Evolutionary conservation across 306 rosid genomes (phyloP).

Genomic region (Lagenaria siceraria): DNA sequence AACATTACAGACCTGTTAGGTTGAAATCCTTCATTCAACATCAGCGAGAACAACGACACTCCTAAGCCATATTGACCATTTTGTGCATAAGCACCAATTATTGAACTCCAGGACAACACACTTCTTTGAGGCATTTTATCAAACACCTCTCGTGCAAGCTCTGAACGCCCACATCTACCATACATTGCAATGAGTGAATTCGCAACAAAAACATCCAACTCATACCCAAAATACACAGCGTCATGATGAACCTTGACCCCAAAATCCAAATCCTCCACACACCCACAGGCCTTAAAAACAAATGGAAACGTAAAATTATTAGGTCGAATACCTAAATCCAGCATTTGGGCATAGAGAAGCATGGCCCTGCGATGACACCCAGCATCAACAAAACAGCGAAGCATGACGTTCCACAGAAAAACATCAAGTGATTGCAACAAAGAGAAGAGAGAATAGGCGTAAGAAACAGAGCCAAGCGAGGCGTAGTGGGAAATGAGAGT

Average conservation of each 20-base stretch:
- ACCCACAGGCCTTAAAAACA: slow-evolving; percentile 29
- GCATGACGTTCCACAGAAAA: slow-evolving; percentile 31
- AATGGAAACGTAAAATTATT: slow-evolving; percentile 30
- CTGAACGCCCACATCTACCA: slow-evolving; percentile 22
- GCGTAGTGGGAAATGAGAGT: slow-evolving; percentile 27
- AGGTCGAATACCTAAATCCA: slow-evolving; percentile 12
- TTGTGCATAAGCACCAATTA: slow-evolving; percentile 23
- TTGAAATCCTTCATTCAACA: slow-evolving; percentile 15
- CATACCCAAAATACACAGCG: slow-evolving; percentile 11
- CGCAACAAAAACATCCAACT: slow-evolving; percentile 17
- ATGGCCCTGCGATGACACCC: slow-evolving; percentile 14
- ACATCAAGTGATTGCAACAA: slow-evolving; percentile 10
- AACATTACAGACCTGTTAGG: slow-evolving; percentile 26
- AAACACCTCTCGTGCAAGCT: slow-evolving; percentile 19
- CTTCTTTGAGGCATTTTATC: slow-evolving; percentile 18
- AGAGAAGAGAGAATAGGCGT: slow-evolving; percentile 26
- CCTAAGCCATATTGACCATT: slow-evolving; percentile 15
- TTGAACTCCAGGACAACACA: slow-evolving; percentile 35
- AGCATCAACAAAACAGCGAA: slow-evolving; percentile 27
- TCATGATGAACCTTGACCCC: slow-evolving; percentile 19
- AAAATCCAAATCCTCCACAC: neutral
- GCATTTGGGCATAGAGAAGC: slow-evolving; percentile 19
- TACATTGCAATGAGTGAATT: slow-evolving; percentile 26
- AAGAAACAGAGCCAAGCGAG: slow-evolving; percentile 21
- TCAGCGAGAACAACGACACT: slow-evolving; percentile 9